Percentiles rank a stretch among this genome's conserved stretches.
Conservation (phyloP, 176 grass and related monocot genomes). For the Saccharum officinarum region DNA sequence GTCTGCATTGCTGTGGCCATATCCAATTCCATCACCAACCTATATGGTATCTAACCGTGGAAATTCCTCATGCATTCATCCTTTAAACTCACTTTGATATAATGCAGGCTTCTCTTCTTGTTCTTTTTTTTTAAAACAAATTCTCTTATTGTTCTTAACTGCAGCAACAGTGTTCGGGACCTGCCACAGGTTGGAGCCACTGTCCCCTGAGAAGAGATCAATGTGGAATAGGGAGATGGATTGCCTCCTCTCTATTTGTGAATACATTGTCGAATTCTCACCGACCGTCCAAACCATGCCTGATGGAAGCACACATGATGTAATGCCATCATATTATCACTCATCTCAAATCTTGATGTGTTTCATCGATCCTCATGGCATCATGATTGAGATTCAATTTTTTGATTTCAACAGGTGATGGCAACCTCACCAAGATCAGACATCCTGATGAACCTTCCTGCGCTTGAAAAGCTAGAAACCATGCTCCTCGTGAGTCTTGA, state of each 20-base stretch:
- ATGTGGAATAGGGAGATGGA: slow-evolving; percentile 99
- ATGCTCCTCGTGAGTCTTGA: slow-evolving; percentile 81
- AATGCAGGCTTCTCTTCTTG: neutral
- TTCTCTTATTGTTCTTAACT: slow-evolving; percentile 9
- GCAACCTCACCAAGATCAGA: slow-evolving; percentile 81
- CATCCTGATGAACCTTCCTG: slow-evolving; percentile 92
- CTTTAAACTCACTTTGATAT: neutral
- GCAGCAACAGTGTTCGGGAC: slow-evolving; percentile 92
- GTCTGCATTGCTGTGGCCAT: slow-evolving; percentile 85
- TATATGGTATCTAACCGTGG: slow-evolving; percentile 57
- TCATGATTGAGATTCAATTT: slow-evolving; percentile 4
- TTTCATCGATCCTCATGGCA: slow-evolving; percentile 4
- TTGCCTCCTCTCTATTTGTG: slow-evolving; percentile 92
- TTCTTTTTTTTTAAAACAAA: neutral
- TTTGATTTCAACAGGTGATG: slow-evolving; percentile 61
- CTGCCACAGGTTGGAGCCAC: slow-evolving; percentile 68
- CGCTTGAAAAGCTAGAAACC: slow-evolving; percentile 85
- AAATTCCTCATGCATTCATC: neutral
- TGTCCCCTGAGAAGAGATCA: slow-evolving; percentile 69
- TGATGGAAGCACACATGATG: slow-evolving; percentile 75
- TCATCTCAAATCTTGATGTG: neutral
- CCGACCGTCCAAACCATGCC: slow-evolving; percentile 70
- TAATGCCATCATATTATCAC: slow-evolving; percentile 37
- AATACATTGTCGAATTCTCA: slow-evolving; percentile 84
- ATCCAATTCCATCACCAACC: slow-evolving; percentile 97